These are phyloP conservation scores for Mycena filopes DNA, from an alignment of 768 basidiomycete species.

Conservation along the genomic window DNA sequence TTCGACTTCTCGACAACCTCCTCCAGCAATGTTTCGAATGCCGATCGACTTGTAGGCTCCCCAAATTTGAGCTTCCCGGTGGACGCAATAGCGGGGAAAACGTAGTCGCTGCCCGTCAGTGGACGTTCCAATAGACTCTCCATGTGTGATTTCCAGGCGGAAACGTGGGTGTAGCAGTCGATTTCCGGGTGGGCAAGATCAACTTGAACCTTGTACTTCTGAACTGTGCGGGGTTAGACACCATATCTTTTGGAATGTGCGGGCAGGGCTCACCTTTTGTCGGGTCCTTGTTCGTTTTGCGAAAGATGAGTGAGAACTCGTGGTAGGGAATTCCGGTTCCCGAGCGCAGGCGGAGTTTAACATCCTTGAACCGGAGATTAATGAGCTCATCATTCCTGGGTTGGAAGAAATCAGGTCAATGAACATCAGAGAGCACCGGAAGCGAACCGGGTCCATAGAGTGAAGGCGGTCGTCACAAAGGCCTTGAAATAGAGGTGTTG, in stretches of 20 bases:
- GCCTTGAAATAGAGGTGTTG: slow-evolving; percentile 33
- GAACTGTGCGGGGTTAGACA: too few species aligned
- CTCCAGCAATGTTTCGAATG: slow-evolving; percentile 35
- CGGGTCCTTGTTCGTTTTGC: slow-evolving; percentile 37
- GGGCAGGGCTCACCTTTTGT: slow-evolving; percentile 34
- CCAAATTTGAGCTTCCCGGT: slow-evolving; percentile 38
- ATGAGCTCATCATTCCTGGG: slow-evolving; percentile 33
- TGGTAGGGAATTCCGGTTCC: slow-evolving; percentile 18
- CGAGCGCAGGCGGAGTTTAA: slow-evolving; percentile 17
- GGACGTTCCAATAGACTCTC: slow-evolving; percentile 20
- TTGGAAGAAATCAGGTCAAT: too few species aligned
- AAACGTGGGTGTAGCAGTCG: slow-evolving; percentile 33
- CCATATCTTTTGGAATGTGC: too few species aligned
- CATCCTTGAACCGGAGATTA: slow-evolving; percentile 22
- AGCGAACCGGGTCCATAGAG: slow-evolving; percentile 32
- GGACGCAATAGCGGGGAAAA: slow-evolving; percentile 38
- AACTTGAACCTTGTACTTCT: slow-evolving; percentile 21
- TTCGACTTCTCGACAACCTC: slow-evolving; percentile 35
- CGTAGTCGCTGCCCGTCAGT: slow-evolving; percentile 28
- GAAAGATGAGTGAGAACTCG: slow-evolving; percentile 34
- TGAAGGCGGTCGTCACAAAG: slow-evolving; percentile 34
- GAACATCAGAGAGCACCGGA: too few species aligned
- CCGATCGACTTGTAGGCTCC: slow-evolving; percentile 35
- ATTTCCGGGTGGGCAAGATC: slow-evolving; percentile 34
- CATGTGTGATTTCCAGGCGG: slow-evolving; percentile 27